Evolutionary conservation across 1,284 basidiomycete genomes (phyloP).

Genomic region (Trichosporon sp.): DNA sequence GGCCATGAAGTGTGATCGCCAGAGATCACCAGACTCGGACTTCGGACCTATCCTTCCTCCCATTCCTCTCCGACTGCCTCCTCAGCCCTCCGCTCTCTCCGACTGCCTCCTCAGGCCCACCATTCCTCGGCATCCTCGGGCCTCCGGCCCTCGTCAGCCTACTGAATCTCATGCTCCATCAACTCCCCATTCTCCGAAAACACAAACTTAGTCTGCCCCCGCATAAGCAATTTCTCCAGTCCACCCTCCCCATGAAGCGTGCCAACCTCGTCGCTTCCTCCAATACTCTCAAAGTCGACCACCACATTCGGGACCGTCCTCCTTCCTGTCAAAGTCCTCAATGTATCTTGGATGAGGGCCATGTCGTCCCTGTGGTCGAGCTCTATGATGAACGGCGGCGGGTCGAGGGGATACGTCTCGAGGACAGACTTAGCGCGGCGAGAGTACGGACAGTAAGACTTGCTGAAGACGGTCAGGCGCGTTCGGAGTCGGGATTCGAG

Average conservation of each 20-base stretch:
- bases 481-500: conserved; percentile 31
- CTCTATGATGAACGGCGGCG: conserved; percentile 43
- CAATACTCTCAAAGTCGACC: conserved; percentile 41
- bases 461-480: conserved; percentile 36
- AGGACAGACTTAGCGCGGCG: conserved; percentile 43
- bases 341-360: conserved; percentile 34
- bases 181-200: not conserved
- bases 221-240: conserved; percentile 13
- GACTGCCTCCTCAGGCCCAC: too few relatives aligned
- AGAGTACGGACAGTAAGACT: conserved; percentile 48
- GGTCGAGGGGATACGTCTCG: conserved; percentile 31
- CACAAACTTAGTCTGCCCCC: not conserved
- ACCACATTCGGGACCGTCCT: conserved; percentile 49
- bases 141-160: not conserved
- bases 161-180: not conserved
- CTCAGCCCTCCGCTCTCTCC: too few relatives aligned
- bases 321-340: conserved; percentile 41
- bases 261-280: conserved; percentile 46
- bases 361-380: conserved; percentile 45
- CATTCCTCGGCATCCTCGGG: too few relatives aligned
- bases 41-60: too few relatives aligned
- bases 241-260: conserved; percentile 44
- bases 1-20: too few relatives aligned
- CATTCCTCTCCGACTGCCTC: too few relatives aligned
- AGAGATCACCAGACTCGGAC: too few relatives aligned